A percentile compares a stretch with the other conserved stretches of the same genome.
Evolutionary conservation across 2,329 filamentous ascomycete species (phyloP).

Genomic region (Pestalotiopsis sp.): DNA sequence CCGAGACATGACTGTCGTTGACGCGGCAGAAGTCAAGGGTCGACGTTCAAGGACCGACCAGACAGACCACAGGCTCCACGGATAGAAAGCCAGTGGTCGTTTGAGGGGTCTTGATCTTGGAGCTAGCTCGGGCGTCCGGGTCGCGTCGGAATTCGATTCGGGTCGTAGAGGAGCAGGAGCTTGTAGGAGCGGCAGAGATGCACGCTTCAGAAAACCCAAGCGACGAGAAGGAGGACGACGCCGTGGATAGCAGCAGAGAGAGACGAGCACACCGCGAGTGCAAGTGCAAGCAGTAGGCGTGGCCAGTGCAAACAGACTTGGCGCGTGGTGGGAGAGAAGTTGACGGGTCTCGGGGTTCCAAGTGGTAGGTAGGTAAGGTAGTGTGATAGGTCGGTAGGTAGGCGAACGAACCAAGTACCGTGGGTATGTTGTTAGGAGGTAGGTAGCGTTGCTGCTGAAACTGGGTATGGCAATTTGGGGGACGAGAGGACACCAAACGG

Average conservation of each 20-base stretch:
- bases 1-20: constrained; percentile 40
- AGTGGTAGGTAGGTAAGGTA: neutral
- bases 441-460: neutral
- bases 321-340: neutral
- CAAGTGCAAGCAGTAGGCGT: neutral
- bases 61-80: constrained; percentile 21
- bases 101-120: neutral
- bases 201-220: neutral
- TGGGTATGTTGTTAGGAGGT: neutral
- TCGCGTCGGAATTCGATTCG: neutral
- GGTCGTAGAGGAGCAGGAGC: neutral
- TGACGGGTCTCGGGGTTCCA: neutral
- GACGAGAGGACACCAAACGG: neutral
- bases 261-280: neutral
- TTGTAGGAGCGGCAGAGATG: neutral
- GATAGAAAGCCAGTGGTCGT: neutral
- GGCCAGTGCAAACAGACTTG: neutral
- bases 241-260: neutral
- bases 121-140: constrained; percentile 17
- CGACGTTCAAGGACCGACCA: constrained; percentile 17
- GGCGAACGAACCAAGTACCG: neutral
- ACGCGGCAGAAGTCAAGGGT: constrained; percentile 19
- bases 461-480: neutral
- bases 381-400: neutral
- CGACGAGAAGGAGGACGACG: neutral